These are phyloP conservation scores for Cryptococcus amylolentus DNA, from an alignment of 1,284 basidiomycete genomes.

Conservation along the genomic window DNA sequence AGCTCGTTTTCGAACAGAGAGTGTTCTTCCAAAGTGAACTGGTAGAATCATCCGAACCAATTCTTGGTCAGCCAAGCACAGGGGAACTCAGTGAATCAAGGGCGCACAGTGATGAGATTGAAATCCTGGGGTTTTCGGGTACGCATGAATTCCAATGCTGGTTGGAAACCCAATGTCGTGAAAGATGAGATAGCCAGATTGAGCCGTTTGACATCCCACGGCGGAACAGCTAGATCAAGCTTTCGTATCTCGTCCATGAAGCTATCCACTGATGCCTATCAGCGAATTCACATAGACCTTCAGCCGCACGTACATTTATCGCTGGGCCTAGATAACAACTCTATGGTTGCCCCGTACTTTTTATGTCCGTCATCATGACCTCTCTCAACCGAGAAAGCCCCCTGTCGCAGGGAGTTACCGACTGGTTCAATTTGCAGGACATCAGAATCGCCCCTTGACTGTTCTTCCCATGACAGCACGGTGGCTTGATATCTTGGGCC, in stretches of 20 bases:
- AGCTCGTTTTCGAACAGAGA: constrained; percentile 38
- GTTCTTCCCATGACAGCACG: constrained; percentile 46
- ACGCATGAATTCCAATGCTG: constrained; percentile 30
- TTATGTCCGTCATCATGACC: constrained; percentile 26
- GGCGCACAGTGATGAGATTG: constrained; percentile 32
- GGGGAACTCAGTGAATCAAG: neutral
- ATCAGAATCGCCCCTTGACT: constrained; percentile 17
- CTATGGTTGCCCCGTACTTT: constrained; percentile 36
- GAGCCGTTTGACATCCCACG: constrained; percentile 38
- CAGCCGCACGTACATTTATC: constrained; percentile 31
- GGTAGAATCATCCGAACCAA: constrained; percentile 4
- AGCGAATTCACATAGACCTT: neutral
- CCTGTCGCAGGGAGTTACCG: constrained; percentile 15
- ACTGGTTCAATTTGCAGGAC: constrained; percentile 27
- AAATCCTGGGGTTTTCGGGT: constrained; percentile 29
- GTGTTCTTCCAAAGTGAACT: constrained; percentile 36
- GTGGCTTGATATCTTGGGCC: constrained; percentile 80
- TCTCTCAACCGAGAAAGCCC: constrained; percentile 20
- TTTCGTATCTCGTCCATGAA: constrained; percentile 37
- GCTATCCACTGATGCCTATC: constrained; percentile 17
- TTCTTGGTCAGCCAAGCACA: neutral
- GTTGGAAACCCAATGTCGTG: constrained; percentile 26
- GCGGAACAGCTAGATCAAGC: constrained; percentile 34
- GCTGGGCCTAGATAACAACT: constrained; percentile 28
- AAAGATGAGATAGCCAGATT: constrained; percentile 29